Evolutionary conservation across 169 alveolate species (phyloP), one percentile per base, ranked within the genome.

Genomic region (Haemoproteus tartakovskyi): DNA sequence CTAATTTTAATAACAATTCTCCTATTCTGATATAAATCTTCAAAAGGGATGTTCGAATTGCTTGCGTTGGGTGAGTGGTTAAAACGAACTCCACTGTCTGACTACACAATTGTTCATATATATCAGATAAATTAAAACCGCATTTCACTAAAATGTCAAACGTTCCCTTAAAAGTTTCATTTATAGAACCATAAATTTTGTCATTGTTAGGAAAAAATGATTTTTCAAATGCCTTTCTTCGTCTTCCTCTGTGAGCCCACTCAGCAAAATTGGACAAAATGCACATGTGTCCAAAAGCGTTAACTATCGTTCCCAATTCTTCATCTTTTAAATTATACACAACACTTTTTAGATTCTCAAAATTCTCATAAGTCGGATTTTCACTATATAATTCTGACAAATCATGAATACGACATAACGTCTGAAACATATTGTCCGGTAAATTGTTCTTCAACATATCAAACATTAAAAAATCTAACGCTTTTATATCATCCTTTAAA

Each of bases 61-160:
- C 90, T 78, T 87, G 90, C 11, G 94, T 89, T 3, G 94, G 94
- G 47, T 89, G 94, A 3, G 94, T 91, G 0, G 94, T 89, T 36
- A 89, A 64, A 9, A 89, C 94, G 33, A 89, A 80, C 30, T 89
- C 94, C 21, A 89, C 64, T 14, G 78, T 79, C 78, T 79, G 84
- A 11, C 79, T 85, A 2, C 83, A 51, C 29, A 85, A 9, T 11
- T 85, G 85, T 16, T 85, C 86, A 56, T 85, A 85, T 27, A 85
- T 56, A 30, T 63, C 85, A 45, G 80, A 86, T 46, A 67, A 67
- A 21, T 80, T 51, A 54, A 87, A 78, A 16, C 87, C 83, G n/a
- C 54, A 48, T 4, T 83, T 60, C 2, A 87, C 79, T 33, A 48
- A 26, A 16, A 64, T 86, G 27, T 80, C 61, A 9, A 79, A 60